phyloP scores from a whole-genome alignment of 148 eudicot genomes.

The Vaccinium vitisidaea region DNA sequence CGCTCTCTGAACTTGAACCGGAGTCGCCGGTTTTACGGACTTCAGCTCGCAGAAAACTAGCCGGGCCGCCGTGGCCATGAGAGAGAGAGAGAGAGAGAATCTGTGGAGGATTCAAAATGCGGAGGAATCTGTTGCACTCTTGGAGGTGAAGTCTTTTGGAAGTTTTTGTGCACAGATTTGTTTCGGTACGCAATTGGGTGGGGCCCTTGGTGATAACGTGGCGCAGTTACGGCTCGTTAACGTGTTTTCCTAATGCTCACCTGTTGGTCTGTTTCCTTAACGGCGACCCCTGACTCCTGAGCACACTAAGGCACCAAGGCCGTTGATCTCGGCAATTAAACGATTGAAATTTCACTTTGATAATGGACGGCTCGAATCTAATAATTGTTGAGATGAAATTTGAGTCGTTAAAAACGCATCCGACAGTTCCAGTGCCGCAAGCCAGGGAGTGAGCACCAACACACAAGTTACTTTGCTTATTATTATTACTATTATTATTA shows the following conservation, averaged over 20 bases:
- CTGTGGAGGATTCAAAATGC: conserved; percentile 6
- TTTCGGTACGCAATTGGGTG: not conserved
- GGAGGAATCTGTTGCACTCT: not conserved
- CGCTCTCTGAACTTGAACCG: conserved; percentile 29
- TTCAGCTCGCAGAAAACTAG: conserved; percentile 45
- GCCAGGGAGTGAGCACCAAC: no score
- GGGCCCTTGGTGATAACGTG: not conserved
- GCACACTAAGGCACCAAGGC: no score
- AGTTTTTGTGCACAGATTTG: not conserved
- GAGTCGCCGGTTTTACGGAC: conserved; percentile 27
- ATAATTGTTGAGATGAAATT: no score
- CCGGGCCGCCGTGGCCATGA: conserved; percentile 34
- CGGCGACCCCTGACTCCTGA: no score
- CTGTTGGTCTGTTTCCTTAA: not conserved
- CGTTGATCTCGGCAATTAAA: no score
- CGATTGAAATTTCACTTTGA: no score
- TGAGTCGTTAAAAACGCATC: no score
- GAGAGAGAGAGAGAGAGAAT: conserved; percentile 3
- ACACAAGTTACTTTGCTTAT: no score
- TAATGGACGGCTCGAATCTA: no score
- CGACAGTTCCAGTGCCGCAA: no score
- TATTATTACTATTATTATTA: no score
- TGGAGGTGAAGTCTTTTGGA: conserved; percentile 10
- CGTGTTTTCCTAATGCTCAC: not conserved
- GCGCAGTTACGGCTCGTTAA: not conserved